Percentiles rank a stretch among this genome's conserved stretches.
phyloP scores from a whole-genome alignment of 2,329 filamentous ascomycete species.

The Calcarisporium arbuscula region DNA sequence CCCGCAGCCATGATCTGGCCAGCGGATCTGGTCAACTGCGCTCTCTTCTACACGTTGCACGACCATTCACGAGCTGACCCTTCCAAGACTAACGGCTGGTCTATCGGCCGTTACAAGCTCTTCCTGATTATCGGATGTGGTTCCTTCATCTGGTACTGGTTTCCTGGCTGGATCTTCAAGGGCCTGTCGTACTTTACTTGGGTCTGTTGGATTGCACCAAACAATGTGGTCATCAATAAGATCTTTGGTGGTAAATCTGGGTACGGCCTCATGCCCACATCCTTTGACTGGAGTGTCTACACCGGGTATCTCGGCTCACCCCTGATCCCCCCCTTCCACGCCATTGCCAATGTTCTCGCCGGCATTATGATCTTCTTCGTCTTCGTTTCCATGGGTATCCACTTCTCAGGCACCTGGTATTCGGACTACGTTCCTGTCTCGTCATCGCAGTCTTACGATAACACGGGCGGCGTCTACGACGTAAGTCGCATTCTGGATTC shows the following conservation, averaged over 20 bases:
- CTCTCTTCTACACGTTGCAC: conserved; percentile 43
- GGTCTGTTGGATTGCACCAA: conserved; percentile 55
- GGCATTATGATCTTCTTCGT: conserved; percentile 51
- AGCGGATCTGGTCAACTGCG: conserved; percentile 45
- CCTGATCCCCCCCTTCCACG: conserved; percentile 46
- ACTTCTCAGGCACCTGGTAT: conserved; percentile 52
- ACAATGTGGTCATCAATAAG: conserved; percentile 55
- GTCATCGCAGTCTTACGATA: conserved; percentile 57
- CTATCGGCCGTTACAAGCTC: conserved; percentile 55
- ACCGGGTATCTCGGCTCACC: conserved; percentile 44
- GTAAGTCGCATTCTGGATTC: conserved; percentile 52
- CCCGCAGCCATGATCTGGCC: conserved; percentile 56
- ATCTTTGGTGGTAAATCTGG: conserved; percentile 55
- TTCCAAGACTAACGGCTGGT: conserved; percentile 52
- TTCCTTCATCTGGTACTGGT: conserved; percentile 52
- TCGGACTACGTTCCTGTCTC: conserved; percentile 57
- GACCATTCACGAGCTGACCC: conserved; percentile 41
- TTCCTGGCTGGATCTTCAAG: conserved; percentile 57
- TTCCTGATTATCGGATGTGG: conserved; percentile 51
- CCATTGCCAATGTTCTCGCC: conserved; percentile 48
- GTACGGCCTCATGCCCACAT: conserved; percentile 54
- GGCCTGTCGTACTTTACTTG: conserved; percentile 58
- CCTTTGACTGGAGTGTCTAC: conserved; percentile 46
- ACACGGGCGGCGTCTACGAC: conserved; percentile 54
- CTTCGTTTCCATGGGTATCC: conserved; percentile 50